Evolutionary conservation across 129 eudicot genomes (phyloP).

Genomic region (Ambrosia artemisiifolia): DNA sequence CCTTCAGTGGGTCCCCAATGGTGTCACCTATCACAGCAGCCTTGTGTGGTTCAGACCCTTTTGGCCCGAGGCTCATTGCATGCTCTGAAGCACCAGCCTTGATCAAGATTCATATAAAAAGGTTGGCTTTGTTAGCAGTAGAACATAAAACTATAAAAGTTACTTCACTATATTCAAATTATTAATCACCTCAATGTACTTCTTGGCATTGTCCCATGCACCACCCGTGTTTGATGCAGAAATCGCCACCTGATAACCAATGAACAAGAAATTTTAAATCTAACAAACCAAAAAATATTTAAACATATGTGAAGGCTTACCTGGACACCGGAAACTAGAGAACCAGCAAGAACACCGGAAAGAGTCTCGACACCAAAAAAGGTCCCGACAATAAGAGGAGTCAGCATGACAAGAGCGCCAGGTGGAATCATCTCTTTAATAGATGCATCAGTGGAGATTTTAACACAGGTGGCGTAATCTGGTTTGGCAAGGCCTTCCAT

Average conservation of each 20-base stretch:
- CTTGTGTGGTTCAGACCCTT: constrained; percentile 83
- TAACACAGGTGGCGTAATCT: constrained; percentile 81
- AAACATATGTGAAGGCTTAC: constrained; percentile 20
- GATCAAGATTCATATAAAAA: neutral
- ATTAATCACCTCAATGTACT: constrained; percentile 66
- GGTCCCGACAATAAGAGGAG: constrained; percentile 78
- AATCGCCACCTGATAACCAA: constrained; percentile 13
- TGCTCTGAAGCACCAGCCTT: constrained; percentile 93
- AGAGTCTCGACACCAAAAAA: constrained; percentile 82
- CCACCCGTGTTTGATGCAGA: constrained; percentile 46
- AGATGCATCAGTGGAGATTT: constrained; percentile 86
- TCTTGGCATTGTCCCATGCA: constrained; percentile 91
- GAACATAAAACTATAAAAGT: neutral
- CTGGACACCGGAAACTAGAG: constrained; percentile 87
- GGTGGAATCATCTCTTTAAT: constrained; percentile 92
- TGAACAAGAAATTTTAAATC: too few species aligned
- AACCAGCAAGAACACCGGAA: constrained; percentile 82
- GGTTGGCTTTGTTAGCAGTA: neutral
- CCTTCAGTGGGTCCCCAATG: constrained; percentile 76
- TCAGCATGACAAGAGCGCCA: constrained; percentile 85
- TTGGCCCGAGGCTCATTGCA: constrained; percentile 73
- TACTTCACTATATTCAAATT: neutral
- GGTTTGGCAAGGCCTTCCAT: constrained; percentile 77
- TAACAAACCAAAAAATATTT: too few species aligned
- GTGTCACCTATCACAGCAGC: constrained; percentile 93